Base-by-base conservation (phyloP, 2,329 filamentous ascomycete genomes). In the Camptophora hylomeconis region DNA sequence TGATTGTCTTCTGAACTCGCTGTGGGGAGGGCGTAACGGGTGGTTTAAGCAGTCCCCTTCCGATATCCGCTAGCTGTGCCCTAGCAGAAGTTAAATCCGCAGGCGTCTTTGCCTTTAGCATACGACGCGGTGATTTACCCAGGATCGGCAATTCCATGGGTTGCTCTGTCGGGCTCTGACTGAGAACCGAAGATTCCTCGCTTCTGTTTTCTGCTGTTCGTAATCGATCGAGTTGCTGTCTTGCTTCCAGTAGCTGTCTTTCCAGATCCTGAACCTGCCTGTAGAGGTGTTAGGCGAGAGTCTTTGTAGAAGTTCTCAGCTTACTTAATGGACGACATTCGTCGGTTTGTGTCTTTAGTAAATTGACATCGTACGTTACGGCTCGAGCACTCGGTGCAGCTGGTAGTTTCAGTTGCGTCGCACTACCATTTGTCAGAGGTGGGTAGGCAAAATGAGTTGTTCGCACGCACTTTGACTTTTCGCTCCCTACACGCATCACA, bases 361-460 rank as follows among this genome's bases (percentile, higher is more conserved):
- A 98, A 98, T 50, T 95, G 87, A 51, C 89, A 98, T 54, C 92
- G 92, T 41, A 95, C 87, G 50, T 87, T 92, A 41, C 89, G 77
- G 52, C 86, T 94, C 4, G 83, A 89, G 58, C 89, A 98, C 57
- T 98, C 89, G 2, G 89, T 94, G 54, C 89, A 98, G 56, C 87
- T 93, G 7, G 81, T 77, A 11, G 82, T 93, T 52, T 95, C 89
- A 10, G 89, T 95, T 17, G 89, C 89, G 61, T 98, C 89, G 54
- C 89, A 98, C 67, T 73, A 24, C 13, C 20, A n/a, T 25, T 26
- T 9, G 20, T 40, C 12, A 35, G 25, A n/a, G n/a, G n/a, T 19
- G 25, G 32, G 15, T 20, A 5, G 15, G 12, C 16, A 9, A 20
- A 16, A 17, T 10, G 7, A 18, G 8, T 17, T 16, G 18, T 20